Conservation (phyloP, 2,329 filamentous ascomycete species). For the Karstenula rhodostoma region DNA sequence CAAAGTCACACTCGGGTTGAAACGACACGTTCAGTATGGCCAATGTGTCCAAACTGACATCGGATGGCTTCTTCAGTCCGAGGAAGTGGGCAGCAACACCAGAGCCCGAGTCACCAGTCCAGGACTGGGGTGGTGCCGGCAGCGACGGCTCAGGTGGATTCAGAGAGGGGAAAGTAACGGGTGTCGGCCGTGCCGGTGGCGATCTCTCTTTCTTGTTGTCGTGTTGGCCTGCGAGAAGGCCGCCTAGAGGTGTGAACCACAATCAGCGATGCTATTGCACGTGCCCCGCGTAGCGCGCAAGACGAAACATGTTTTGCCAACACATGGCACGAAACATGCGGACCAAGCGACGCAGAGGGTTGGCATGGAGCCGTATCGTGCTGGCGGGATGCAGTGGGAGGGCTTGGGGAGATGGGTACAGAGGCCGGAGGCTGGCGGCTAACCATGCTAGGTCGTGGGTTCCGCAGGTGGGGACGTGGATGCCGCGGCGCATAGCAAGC, state of each 20-base stretch:
- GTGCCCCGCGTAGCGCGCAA: slow-evolving; percentile 29
- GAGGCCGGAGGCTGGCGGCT: slow-evolving; percentile 11
- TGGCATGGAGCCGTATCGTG: slow-evolving; percentile 5
- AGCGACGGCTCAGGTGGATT: slow-evolving; percentile 45
- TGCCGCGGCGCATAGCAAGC: slow-evolving; percentile 10
- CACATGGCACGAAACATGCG: slow-evolving; percentile 27
- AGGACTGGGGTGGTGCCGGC: slow-evolving; percentile 36
- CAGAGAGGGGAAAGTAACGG: slow-evolving; percentile 62
- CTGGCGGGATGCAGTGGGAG: neutral
- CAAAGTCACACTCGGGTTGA: slow-evolving; percentile 45
- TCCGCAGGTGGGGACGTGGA: slow-evolving; percentile 9
- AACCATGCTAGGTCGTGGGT: slow-evolving; percentile 21
- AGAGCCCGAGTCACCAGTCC: slow-evolving; percentile 46
- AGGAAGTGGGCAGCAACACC: slow-evolving; percentile 56
- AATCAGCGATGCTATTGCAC: slow-evolving; percentile 39
- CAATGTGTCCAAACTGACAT: slow-evolving; percentile 51
- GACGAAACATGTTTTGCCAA: slow-evolving; percentile 41
- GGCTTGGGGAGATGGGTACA: neutral
- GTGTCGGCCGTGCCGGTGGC: slow-evolving; percentile 59
- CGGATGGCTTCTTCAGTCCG: slow-evolving; percentile 50
- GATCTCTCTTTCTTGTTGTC: slow-evolving; percentile 51
- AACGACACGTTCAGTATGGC: slow-evolving; percentile 54
- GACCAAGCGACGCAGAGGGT: slow-evolving; percentile 13
- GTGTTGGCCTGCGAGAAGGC: slow-evolving; percentile 50
- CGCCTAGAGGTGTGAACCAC: slow-evolving; percentile 35